These are phyloP conservation scores for Colletotrichum sp. DNA, from an alignment of 2,329 filamentous ascomycete species.

Conservation along the genomic window DNA sequence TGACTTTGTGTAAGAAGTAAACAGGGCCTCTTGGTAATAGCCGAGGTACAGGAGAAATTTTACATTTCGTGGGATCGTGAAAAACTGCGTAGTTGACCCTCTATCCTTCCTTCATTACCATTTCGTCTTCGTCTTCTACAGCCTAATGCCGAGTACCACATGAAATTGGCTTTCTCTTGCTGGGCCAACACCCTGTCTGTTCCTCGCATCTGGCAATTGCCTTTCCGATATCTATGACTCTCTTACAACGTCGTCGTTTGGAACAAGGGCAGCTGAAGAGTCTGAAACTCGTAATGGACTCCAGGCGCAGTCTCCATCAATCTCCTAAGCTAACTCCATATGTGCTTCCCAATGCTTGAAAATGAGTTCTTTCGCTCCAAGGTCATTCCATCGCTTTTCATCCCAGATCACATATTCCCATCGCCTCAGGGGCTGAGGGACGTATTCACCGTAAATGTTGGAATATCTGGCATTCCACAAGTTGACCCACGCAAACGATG, in stretches of 20 bases:
- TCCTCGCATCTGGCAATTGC: not conserved
- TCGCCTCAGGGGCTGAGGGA: not conserved
- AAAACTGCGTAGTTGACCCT: not conserved
- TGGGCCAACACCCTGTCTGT: not conserved
- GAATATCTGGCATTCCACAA: not conserved
- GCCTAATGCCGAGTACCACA: not conserved
- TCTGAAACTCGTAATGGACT: not conserved
- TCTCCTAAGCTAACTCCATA: not conserved
- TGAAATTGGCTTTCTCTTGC: not conserved
- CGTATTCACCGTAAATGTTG: not conserved
- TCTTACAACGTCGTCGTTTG: not conserved
- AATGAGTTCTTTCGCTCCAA: not conserved
- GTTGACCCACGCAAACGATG: not conserved
- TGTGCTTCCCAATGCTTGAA: not conserved
- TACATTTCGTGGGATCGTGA: not conserved
- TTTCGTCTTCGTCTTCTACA: not conserved
- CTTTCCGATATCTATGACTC: not conserved
- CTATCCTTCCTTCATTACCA: not conserved
- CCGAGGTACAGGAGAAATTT: not conserved
- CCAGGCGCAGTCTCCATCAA: not conserved
- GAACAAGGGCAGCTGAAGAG: not conserved
- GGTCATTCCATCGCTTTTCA: not conserved
- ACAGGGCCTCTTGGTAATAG: not conserved
- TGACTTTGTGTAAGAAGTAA: not conserved
- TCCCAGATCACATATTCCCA: not conserved